Evolutionary conservation across 768 basidiomycete genomes (phyloP).

Genomic region (Tulasnella sp.): DNA sequence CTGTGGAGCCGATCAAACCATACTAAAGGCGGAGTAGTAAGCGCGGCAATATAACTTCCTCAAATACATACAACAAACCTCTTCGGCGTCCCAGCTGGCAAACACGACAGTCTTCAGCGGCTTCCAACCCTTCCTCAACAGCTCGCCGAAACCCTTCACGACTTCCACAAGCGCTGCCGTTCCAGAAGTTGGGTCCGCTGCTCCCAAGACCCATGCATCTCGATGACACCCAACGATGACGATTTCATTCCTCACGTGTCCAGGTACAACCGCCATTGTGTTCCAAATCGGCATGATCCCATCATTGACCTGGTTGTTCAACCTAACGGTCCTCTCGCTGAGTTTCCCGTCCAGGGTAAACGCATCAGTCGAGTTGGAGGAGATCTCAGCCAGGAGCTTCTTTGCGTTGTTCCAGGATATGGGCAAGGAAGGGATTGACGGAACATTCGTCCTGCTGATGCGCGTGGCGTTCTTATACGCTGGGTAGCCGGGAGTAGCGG

Average conservation of each 20-base stretch:
- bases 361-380: constrained; percentile 12
- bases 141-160: constrained; percentile 57
- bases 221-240: constrained; percentile 83
- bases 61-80: constrained; percentile 29
- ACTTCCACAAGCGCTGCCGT: constrained; percentile 71
- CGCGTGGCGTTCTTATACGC: constrained; percentile 74
- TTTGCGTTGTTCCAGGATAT: constrained; percentile 80
- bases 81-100: constrained; percentile 68
- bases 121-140: constrained; percentile 68
- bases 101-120: constrained; percentile 67
- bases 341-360: constrained; percentile 29
- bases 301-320: constrained; percentile 66
- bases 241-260: constrained; percentile 72
- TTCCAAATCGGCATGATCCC: constrained; percentile 89
- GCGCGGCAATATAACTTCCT: constrained; percentile 19
- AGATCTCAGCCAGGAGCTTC: constrained; percentile 45
- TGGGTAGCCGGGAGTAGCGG: constrained; percentile 81
- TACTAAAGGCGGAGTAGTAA: constrained; percentile 26
- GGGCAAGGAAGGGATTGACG: constrained; percentile 77
- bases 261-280: constrained; percentile 71
- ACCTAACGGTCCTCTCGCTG: constrained; percentile 36
- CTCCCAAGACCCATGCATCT: constrained; percentile 81
- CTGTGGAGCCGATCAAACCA: constrained; percentile 76
- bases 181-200: constrained; percentile 68
- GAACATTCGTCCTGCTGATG: constrained; percentile 46